phyloP scores from a whole-genome alignment of 2,329 filamentous ascomycete genomes.

The Pyrenochaeta sp. region DNA sequence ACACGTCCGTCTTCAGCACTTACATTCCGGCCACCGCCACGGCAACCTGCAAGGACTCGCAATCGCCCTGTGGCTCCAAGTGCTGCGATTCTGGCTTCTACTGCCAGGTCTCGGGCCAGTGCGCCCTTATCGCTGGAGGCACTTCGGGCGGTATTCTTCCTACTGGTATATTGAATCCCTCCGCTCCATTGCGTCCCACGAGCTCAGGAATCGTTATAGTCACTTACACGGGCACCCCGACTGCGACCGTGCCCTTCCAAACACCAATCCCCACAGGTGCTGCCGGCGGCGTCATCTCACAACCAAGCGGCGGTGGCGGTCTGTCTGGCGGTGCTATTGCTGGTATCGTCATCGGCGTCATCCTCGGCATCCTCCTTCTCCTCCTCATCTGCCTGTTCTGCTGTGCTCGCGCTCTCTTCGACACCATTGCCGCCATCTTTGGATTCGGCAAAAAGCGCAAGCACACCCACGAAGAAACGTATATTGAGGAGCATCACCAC shows the following conservation, averaged over 20 bases:
- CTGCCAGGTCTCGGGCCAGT: conserved; percentile 64
- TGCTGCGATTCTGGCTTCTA: conserved; percentile 76
- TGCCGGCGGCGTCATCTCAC: conserved; percentile 46
- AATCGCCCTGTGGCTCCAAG: conserved; percentile 70
- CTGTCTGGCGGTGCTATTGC: conserved; percentile 79
- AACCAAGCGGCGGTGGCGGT: conserved; percentile 36
- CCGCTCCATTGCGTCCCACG: conserved; percentile 59
- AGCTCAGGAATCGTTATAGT: conserved; percentile 63
- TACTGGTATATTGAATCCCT: conserved; percentile 52
- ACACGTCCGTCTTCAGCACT: conserved; percentile 62
- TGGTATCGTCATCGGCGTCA: conserved; percentile 78
- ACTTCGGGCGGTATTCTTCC: conserved; percentile 52
- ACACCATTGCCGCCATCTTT: conserved; percentile 66
- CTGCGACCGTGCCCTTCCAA: conserved; percentile 58
- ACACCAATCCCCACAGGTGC: conserved; percentile 63
- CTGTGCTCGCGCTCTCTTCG: conserved; percentile 63
- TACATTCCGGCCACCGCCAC: conserved; percentile 28
- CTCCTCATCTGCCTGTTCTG: conserved; percentile 78
- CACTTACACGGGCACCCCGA: conserved; percentile 53
- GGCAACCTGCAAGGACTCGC: conserved; percentile 55
- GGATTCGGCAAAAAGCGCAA: conserved; percentile 62
- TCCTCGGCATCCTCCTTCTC: conserved; percentile 72
- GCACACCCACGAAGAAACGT: conserved; percentile 63
- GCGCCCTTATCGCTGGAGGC: conserved; percentile 61
- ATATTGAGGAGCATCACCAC: conserved; percentile 69